These are phyloP conservation scores for Fonsecaea multimorphosa DNA, from an alignment of 2,329 filamentous ascomycete species.

Conservation along the genomic window DNA sequence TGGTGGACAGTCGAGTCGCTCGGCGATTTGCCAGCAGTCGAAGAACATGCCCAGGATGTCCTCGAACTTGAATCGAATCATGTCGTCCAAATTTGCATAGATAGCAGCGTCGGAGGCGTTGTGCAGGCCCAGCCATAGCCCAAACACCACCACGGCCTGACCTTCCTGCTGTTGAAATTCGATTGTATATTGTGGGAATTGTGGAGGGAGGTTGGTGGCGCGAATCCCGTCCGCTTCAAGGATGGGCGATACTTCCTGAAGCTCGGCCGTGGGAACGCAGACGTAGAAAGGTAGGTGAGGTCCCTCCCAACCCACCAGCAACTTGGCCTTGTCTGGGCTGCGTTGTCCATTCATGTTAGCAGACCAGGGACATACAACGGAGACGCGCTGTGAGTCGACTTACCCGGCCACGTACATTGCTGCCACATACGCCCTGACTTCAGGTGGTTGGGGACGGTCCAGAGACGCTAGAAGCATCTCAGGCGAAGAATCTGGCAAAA, in stretches of 20 bases:
- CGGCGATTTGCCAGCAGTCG: background rate
- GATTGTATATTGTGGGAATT: too few relatives aligned
- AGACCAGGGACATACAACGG: background rate
- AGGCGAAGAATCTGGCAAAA: background rate
- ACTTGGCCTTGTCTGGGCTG: background rate
- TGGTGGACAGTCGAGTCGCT: background rate
- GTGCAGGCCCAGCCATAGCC: background rate
- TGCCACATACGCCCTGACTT: background rate
- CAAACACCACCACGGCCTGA: background rate
- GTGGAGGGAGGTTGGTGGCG: background rate
- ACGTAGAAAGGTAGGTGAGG: background rate
- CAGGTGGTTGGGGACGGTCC: background rate
- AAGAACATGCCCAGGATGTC: background rate
- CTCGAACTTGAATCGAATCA: background rate
- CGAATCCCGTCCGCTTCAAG: background rate
- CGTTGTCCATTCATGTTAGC: background rate
- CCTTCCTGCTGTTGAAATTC: background rate
- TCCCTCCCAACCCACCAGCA: background rate
- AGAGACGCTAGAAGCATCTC: background rate
- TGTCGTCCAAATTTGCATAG: background rate
- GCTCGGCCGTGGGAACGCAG: background rate
- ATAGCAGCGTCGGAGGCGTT: background rate
- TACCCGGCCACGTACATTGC: background rate
- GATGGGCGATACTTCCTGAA: background rate
- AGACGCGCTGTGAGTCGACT: background rate